These are phyloP conservation scores for Eudorina sp. DNA, from an alignment of 139 green algal species.

Conservation along the genomic window DNA sequence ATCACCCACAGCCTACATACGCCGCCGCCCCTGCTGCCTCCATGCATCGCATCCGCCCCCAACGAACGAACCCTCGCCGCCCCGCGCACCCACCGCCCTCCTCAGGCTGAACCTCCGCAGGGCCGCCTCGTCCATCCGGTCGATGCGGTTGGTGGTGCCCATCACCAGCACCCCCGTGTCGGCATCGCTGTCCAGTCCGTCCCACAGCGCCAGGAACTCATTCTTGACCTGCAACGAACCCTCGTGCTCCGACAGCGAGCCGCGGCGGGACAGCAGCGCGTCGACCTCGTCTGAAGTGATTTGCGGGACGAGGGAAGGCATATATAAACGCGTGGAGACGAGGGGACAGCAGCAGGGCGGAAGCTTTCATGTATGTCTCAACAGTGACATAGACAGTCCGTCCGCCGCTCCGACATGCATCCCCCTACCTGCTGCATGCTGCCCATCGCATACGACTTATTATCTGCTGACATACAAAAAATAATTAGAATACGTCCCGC, in stretches of 20 bases:
- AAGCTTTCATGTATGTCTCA: neutral
- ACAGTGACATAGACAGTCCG: neutral
- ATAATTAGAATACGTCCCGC: no score
- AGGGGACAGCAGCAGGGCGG: no score
- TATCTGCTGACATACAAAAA: no score
- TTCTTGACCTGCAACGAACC: neutral
- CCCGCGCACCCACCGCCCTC: neutral
- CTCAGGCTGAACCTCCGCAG: constrained; percentile 66
- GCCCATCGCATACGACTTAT: no score
- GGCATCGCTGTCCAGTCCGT: neutral
- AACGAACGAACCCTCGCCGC: no score
- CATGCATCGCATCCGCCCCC: neutral
- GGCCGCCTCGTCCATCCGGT: constrained; percentile 80
- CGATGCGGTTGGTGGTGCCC: constrained; percentile 85
- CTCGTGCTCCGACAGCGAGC: neutral
- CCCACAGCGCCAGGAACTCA: constrained; percentile 30
- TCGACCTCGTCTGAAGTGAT: constrained; percentile 14
- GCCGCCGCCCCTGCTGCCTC: neutral
- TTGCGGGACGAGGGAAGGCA: neutral
- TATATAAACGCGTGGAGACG: neutral
- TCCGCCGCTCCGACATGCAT: no score
- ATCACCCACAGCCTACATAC: neutral
- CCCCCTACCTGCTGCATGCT: no score
- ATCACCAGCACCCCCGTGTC: constrained; percentile 79
- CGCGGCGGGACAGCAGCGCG: neutral